Evolutionary conservation across 2,329 filamentous ascomycete genomes (phyloP).

Genomic region (Bipolaris oryzae): DNA sequence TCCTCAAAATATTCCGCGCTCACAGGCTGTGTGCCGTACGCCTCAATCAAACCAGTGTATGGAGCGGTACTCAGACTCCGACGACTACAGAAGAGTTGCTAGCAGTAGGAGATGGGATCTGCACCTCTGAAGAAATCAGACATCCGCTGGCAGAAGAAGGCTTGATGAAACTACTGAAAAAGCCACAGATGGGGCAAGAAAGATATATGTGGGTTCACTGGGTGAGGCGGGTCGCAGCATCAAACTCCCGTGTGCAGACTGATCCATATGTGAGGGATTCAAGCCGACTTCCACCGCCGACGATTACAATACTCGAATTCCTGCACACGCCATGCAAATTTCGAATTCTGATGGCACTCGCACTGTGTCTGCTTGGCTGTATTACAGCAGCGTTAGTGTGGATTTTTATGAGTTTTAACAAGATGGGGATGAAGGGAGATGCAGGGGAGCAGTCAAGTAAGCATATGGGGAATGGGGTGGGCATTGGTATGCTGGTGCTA

Average conservation of each 20-base stretch:
- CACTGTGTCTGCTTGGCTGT: not conserved
- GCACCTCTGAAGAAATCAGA: not conserved
- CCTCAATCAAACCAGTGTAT: slow-evolving; percentile 21
- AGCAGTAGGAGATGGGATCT: slow-evolving; percentile 16
- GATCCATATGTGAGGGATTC: not conserved
- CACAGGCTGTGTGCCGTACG: slow-evolving; percentile 27
- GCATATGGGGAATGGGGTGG: not conserved
- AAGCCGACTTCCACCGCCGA: not conserved
- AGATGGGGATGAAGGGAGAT: not conserved
- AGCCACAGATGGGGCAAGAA: slow-evolving; percentile 43
- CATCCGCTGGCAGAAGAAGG: slow-evolving; percentile 49
- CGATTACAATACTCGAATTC: not conserved
- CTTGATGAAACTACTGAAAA: slow-evolving; percentile 44
- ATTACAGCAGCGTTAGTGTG: not conserved
- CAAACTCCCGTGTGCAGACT: slow-evolving; percentile 7
- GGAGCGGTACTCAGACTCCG: slow-evolving; percentile 24
- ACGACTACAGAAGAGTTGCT: slow-evolving; percentile 16
- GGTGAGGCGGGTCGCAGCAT: slow-evolving; percentile 43
- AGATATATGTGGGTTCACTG: slow-evolving; percentile 54
- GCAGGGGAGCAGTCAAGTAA: not conserved
- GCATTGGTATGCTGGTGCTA: not conserved
- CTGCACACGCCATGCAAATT: not conserved
- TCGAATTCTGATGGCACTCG: not conserved
- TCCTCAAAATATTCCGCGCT: slow-evolving; percentile 28
- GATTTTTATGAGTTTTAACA: not conserved